Evolutionary conservation across 176 grass and related monocot species (phyloP), one percentile per base, ranked within the genome.

Genomic region (Zoysia pacifica): DNA sequence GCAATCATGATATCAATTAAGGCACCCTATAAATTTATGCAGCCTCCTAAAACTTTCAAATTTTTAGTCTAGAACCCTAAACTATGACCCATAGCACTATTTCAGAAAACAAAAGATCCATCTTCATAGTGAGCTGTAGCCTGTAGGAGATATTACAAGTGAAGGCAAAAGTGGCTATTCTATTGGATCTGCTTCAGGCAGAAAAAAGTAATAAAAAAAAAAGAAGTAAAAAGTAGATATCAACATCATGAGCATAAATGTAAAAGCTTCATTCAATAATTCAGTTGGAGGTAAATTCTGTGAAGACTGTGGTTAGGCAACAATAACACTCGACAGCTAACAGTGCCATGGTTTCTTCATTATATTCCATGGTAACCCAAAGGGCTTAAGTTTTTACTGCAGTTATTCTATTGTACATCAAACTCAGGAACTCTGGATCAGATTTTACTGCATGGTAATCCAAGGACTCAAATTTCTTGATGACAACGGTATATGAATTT

Each of bases 161-260:
- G 8, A 53, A 73, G 1, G 59, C 5, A 81, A 61, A 43, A 51
- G 11, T 18, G 50, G 55, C 41, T 62, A 71, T 62, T 49, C 37
- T 49, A 14, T 35, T 4, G 16, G 16, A 36, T 12, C n/a, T 65
- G 39, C 48, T 10, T 45, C 59, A 66, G 61, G 20, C 61, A 75
- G 71, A 83, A 46, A 46, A 73, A 56, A 8, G 46, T 51, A 75
- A n/a, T n/a, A n/a, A n/a, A n/a, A n/a, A n/a, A n/a, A 74, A 56
- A 73, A 36, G 19, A 65, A 50, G 2, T 51, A 48, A 41, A 35
- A 66, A 48, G 65, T 13, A 48, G 55, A 12, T 36, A 62, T 62
- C 55, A 48, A 76, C 74, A 63, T 38, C 48, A 49, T 64, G 40
- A 65, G 43, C 28, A 49, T 76, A 64, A 63, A 38, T 28, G 7